These are phyloP conservation scores for Hordeum vulgare DNA, from an alignment of 176 grass and related monocot species.

Conservation along the genomic window DNA sequence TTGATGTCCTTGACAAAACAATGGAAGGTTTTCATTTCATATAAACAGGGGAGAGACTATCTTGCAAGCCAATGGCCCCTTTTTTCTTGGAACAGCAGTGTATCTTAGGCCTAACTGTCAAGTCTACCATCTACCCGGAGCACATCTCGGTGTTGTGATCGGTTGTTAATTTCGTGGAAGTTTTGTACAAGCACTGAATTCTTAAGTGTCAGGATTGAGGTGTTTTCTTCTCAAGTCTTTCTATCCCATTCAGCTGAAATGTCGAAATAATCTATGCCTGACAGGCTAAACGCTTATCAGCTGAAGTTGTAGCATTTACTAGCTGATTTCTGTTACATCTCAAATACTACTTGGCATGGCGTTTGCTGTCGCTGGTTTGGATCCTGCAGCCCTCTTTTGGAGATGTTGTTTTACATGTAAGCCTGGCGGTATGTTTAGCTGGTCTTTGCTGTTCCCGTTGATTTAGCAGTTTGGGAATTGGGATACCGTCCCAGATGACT, in stretches of 20 bases:
- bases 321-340: background rate
- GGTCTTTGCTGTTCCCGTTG: too few species aligned
- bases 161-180: background rate
- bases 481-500: too few species aligned
- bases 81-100: background rate
- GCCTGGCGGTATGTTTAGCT: too few species aligned
- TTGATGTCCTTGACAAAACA: constrained; percentile 19
- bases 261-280: background rate
- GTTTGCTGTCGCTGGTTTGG: too few species aligned
- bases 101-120: constrained; percentile 9
- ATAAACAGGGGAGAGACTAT: background rate
- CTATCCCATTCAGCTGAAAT: background rate
- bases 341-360: background rate
- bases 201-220: background rate
- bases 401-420: too few species aligned
- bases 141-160: constrained; percentile 14
- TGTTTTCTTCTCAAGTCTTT: background rate
- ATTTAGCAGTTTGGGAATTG: too few species aligned
- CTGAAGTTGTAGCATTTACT: background rate
- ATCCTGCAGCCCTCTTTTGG: too few species aligned
- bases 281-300: background rate
- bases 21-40: constrained; percentile 27
- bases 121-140: background rate
- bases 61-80: background rate
- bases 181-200: constrained; percentile 17